These are phyloP conservation scores for Daedaleopsis nitida DNA, from an alignment of 768 basidiomycete species.

Conservation along the genomic window DNA sequence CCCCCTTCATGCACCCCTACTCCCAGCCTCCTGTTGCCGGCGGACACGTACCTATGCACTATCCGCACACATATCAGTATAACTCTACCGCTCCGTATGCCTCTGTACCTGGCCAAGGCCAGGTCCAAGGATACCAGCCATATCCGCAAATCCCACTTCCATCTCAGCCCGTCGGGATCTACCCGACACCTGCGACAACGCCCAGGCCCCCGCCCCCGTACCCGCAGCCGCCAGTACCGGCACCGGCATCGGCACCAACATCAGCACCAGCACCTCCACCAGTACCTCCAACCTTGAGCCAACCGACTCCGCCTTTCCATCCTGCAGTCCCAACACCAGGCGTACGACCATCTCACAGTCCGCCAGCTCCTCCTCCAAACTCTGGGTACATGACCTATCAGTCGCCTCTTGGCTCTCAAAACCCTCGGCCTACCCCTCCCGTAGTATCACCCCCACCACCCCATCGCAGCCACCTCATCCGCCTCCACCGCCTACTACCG, in stretches of 20 bases:
- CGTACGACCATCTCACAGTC: background rate
- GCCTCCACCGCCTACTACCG: background rate
- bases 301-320: background rate
- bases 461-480: conserved; percentile 1
- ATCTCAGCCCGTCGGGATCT: background rate
- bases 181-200: background rate
- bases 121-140: conserved; percentile 1
- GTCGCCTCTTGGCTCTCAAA: background rate
- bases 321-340: background rate
- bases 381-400: background rate
- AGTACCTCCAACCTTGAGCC: background rate
- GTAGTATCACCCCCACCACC: background rate
- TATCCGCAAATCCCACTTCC: background rate
- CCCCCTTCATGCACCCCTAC: background rate
- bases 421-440: background rate
- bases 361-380: background rate
- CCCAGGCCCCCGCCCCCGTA: background rate
- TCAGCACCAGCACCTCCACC: background rate
- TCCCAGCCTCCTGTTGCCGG: conserved; percentile 2
- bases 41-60: background rate
- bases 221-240: background rate
- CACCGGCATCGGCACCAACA: background rate
- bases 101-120: background rate
- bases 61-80: conserved; percentile 8
- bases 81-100: background rate